Conservation (phyloP, 1,139 yeast species). For the Nakaseomyces delphensis region DNA sequence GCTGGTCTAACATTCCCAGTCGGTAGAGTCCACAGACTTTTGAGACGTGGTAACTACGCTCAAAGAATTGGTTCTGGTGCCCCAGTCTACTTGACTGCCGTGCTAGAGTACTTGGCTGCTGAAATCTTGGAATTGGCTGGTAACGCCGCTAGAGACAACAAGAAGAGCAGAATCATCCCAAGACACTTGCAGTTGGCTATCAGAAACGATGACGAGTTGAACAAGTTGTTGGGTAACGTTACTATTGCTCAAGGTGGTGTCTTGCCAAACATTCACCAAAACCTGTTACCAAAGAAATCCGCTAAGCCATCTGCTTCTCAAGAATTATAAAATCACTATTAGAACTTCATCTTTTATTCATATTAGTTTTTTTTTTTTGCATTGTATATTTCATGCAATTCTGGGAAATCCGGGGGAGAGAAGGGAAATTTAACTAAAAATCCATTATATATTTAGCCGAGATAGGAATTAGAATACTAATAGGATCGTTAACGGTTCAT, state of each 20-base stretch:
- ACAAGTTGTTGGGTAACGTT: conserved; percentile 87
- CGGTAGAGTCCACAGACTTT: conserved; percentile 96
- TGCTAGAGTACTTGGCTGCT: conserved; percentile 91
- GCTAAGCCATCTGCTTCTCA: conserved; percentile 73
- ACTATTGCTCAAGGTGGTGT: conserved; percentile 98
- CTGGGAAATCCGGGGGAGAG: too few species aligned
- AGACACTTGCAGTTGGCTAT: conserved; percentile 97
- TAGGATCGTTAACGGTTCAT: too few species aligned
- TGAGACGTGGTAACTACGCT: conserved; percentile 97
- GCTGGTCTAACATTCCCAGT: conserved; percentile 99
- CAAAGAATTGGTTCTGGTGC: conserved; percentile 99
- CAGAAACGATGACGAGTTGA: conserved; percentile 96
- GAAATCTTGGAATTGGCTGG: conserved; percentile 98
- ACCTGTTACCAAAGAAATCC: conserved; percentile 91
- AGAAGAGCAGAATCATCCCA: conserved; percentile 96
- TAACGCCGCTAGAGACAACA: conserved; percentile 97
- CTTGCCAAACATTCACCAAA: conserved; percentile 92
- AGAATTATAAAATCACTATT: conserved; percentile 76
- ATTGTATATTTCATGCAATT: conserved; percentile 7
- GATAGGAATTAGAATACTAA: too few species aligned
- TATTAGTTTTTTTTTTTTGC: conserved; percentile 3
- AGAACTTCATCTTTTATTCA: not conserved
- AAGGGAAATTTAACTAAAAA: conserved; percentile 5
- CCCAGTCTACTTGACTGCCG: conserved; percentile 93
- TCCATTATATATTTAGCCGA: not conserved